Percentiles rank a stretch among this genome's conserved stretches.
Conservation (phyloP, 352 stramenopile genomes). For the Pythium guiyangense region DNA sequence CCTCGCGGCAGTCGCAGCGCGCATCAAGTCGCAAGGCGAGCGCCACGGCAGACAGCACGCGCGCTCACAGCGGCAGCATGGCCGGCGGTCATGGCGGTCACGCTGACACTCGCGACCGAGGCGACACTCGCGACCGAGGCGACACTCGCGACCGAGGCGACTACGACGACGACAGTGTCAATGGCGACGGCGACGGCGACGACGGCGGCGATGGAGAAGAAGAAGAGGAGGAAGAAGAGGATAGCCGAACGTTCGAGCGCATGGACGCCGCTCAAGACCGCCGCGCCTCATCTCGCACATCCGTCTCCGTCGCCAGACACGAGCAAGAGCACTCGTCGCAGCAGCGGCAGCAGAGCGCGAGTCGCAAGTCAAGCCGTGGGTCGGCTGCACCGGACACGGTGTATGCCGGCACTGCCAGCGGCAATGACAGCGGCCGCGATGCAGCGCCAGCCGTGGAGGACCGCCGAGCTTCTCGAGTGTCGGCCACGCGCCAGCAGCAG, state of each 20-base stretch:
- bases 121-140: too few species aligned
- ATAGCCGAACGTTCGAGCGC: too few species aligned
- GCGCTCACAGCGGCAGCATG: too few species aligned
- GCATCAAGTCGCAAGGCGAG: slow-evolving; percentile 1
- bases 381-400: not conserved
- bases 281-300: too few species aligned
- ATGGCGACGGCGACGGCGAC: not conserved
- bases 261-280: too few species aligned
- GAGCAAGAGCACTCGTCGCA: slow-evolving; percentile 1
- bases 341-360: not conserved
- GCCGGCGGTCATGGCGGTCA: too few species aligned
- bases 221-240: not conserved
- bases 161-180: too few species aligned
- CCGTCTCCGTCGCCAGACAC: too few species aligned
- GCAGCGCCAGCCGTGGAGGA: not conserved
- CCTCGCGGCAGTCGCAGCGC: not conserved
- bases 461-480: not conserved
- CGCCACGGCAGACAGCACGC: not conserved
- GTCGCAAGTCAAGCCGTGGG: not conserved
- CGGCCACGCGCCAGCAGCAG: not conserved
- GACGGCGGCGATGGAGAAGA: not conserved
- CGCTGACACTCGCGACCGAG: too few species aligned
- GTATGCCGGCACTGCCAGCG: too few species aligned
- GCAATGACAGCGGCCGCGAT: not conserved
- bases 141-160: too few species aligned